A percentile compares a stretch with the other conserved stretches of the same genome.
Evolutionary conservation across 2,329 filamentous ascomycete genomes (phyloP).

Genomic region (Escovopsis sp.): DNA sequence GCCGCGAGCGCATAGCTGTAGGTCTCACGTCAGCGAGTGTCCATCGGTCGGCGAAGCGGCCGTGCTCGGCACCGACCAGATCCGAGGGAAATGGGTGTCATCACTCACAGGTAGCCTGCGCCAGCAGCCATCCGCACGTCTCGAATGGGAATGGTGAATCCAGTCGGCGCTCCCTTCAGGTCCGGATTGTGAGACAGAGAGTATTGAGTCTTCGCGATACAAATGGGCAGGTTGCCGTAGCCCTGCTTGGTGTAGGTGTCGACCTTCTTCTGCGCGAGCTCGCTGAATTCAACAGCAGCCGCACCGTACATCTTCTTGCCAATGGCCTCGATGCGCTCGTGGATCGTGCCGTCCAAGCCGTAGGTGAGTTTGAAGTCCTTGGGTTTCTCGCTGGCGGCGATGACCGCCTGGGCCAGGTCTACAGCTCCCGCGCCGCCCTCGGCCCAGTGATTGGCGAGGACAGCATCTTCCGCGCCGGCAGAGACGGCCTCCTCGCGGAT

Average conservation of each 20-base stretch:
- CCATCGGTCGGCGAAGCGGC: no score
- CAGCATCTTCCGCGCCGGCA: conserved; percentile 85
- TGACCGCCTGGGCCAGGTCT: conserved; percentile 74
- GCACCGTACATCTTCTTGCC: conserved; percentile 92
- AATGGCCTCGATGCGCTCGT: conserved; percentile 83
- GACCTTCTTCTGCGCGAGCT: conserved; percentile 89
- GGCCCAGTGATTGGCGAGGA: conserved; percentile 92
- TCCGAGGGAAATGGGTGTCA: background rate
- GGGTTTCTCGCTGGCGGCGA: conserved; percentile 66
- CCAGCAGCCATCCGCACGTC: conserved; percentile 91
- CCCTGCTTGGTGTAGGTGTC: conserved; percentile 89
- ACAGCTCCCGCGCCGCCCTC: conserved; percentile 84
- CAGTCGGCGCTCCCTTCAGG: conserved; percentile 85
- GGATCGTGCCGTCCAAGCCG: conserved; percentile 58
- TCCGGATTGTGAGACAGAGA: conserved; percentile 84
- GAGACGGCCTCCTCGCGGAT: conserved; percentile 82
- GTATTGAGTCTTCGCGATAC: conserved; percentile 97
- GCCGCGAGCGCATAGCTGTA: conserved; percentile 76
- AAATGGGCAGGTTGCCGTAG: conserved; percentile 85
- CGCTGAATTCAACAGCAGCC: conserved; percentile 76
- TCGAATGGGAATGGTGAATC: conserved; percentile 86
- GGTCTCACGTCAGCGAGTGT: conserved; percentile 18
- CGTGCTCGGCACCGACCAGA: no score
- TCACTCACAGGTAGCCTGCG: conserved; percentile 69
- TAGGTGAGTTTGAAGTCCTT: conserved; percentile 86